phyloP scores from a whole-genome alignment of 805 yeast genomes.

The Tetrapisispora namnaoensis region DNA sequence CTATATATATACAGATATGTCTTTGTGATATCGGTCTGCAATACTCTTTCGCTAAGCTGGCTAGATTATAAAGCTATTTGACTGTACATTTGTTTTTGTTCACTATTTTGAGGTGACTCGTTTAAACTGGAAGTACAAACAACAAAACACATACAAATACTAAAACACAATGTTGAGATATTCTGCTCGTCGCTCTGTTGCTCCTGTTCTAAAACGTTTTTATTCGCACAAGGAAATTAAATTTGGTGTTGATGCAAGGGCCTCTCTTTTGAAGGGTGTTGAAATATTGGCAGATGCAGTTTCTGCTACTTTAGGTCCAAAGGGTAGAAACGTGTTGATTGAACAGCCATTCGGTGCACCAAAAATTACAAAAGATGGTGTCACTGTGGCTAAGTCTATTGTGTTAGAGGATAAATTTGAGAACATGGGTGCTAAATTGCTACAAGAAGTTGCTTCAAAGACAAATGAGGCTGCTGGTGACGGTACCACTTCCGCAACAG shows the following conservation, averaged over 20 bases:
- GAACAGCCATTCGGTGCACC: conserved; percentile 97
- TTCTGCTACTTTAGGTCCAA: conserved; percentile 93
- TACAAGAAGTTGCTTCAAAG: conserved; percentile 95
- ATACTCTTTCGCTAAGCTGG: too few relatives aligned
- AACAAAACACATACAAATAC: background rate
- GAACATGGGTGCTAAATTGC: conserved; percentile 89
- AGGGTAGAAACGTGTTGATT: conserved; percentile 92
- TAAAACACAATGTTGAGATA: conserved; percentile 14
- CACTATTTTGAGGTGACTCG: too few relatives aligned
- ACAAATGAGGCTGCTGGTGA: conserved; percentile 98
- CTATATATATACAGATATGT: too few relatives aligned
- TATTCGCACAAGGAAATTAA: conserved; percentile 79
- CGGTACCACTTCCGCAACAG: conserved; percentile 97
- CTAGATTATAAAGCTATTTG: too few relatives aligned
- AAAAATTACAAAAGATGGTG: conserved; percentile 98
- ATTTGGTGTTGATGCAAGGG: conserved; percentile 96
- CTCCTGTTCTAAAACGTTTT: conserved; percentile 19
- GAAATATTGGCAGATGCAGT: conserved; percentile 94
- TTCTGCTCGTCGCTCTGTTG: conserved; percentile 12
- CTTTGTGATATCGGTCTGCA: too few relatives aligned
- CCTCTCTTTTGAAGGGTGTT: conserved; percentile 87
- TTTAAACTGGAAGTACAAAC: too few relatives aligned
- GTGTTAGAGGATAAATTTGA: conserved; percentile 82
- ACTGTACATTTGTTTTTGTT: too few relatives aligned
- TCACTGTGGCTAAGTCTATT: conserved; percentile 85